phyloP scores from a whole-genome alignment of 129 eudicot species.

The Dittrichia graveolens region DNA sequence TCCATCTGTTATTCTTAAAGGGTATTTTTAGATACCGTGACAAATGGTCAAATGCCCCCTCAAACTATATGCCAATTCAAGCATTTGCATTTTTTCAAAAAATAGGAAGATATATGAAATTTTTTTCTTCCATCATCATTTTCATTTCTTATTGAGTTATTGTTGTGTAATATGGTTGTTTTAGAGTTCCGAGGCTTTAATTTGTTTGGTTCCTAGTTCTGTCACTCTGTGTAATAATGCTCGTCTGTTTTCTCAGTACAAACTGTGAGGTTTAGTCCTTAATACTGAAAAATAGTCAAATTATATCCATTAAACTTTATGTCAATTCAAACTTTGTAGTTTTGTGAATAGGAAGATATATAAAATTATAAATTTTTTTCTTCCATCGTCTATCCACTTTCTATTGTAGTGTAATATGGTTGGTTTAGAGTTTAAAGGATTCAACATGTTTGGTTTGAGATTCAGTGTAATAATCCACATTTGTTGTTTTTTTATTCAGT shows the following conservation, averaged over 20 bases:
- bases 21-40: neutral
- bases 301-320: too few species aligned
- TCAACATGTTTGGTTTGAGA: neutral
- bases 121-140: neutral
- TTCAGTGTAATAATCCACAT: neutral
- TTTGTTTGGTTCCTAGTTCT: neutral
- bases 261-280: neutral
- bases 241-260: neutral
- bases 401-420: neutral
- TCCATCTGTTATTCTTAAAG: neutral
- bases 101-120: neutral
- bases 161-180: conserved; percentile 4
- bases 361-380: too few species aligned
- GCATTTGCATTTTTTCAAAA: neutral
- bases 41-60: neutral
- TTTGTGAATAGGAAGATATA: neutral
- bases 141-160: neutral
- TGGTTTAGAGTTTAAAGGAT: conserved; percentile 13
- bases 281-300: too few species aligned
- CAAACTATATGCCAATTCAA: conserved; percentile 1
- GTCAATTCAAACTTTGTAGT: too few species aligned
- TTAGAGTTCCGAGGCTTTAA: conserved; percentile 5
- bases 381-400: neutral
- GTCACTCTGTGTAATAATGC: neutral
- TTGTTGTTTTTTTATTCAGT: neutral